Evolutionary conservation across 1,284 basidiomycete genomes (phyloP).

Genomic region (Rhodotorula sp.): DNA sequence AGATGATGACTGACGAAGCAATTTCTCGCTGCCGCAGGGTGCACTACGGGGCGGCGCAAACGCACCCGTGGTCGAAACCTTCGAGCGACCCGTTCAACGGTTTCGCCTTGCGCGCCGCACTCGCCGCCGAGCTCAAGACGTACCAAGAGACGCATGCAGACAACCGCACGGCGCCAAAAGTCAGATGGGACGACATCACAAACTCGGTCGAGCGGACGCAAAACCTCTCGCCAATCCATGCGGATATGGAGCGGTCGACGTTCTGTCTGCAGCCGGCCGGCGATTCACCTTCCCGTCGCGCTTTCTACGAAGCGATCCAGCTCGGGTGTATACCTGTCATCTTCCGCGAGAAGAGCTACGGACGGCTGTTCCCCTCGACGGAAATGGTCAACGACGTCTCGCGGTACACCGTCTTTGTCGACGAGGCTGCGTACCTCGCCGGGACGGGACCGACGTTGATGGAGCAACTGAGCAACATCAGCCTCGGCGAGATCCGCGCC

Average conservation of each 20-base stretch:
- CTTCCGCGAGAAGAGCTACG: slow-evolving; percentile 39
- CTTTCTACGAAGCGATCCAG: slow-evolving; percentile 38
- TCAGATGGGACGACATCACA: slow-evolving; percentile 38
- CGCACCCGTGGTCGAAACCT: slow-evolving; percentile 36
- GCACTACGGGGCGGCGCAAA: slow-evolving; percentile 34
- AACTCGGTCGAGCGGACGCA: slow-evolving; percentile 33
- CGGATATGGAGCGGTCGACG: slow-evolving; percentile 29
- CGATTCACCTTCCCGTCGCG: slow-evolving; percentile 38
- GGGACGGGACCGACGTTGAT: slow-evolving; percentile 28
- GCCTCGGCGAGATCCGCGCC: slow-evolving; percentile 17
- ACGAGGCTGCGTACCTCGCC: slow-evolving; percentile 36
- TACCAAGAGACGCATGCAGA: slow-evolving; percentile 6
- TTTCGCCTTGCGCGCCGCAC: slow-evolving; percentile 35
- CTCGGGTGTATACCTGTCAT: slow-evolving; percentile 42
- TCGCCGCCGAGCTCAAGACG: slow-evolving; percentile 24
- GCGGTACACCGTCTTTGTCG: slow-evolving; percentile 34
- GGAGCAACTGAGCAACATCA: slow-evolving; percentile 24
- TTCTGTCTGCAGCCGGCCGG: slow-evolving; percentile 40
- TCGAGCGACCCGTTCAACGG: slow-evolving; percentile 40
- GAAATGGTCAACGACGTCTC: slow-evolving; percentile 37
- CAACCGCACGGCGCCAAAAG: slow-evolving; percentile 7
- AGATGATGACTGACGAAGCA: background rate
- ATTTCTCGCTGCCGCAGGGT: slow-evolving; percentile 2
- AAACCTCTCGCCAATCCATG: slow-evolving; percentile 35
- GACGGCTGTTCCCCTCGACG: slow-evolving; percentile 37